These are phyloP conservation scores for Populus simonii DNA, from an alignment of 345 rosid species.

Conservation along the genomic window DNA sequence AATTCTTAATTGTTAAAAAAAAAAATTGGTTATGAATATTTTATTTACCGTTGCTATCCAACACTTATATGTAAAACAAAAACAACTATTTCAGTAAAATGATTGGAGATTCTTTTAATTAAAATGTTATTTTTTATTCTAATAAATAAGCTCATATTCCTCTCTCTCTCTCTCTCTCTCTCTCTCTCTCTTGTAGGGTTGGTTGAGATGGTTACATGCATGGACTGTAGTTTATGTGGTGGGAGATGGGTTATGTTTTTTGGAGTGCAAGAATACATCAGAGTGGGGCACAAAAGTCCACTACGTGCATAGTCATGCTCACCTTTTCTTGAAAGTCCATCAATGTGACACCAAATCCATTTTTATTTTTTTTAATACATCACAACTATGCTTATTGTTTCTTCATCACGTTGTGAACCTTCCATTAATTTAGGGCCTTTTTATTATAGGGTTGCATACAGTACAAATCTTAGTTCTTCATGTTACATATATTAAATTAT, in stretches of 20 bases:
- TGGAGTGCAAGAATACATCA: not conserved
- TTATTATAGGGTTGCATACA: not conserved
- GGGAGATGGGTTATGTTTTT: not conserved
- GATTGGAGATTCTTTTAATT: no score
- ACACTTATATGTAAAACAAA: no score
- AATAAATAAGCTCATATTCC: no score
- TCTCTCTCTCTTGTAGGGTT: not conserved
- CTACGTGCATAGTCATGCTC: not conserved
- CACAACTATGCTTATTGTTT: not conserved
- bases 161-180: no score
- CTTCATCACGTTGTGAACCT: not conserved
- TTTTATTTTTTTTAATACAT: not conserved
- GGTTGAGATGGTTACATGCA: conserved; percentile 4
- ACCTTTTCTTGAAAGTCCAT: not conserved
- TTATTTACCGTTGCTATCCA: no score
- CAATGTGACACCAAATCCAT: not conserved
- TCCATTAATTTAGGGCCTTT: not conserved
- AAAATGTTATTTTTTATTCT: no score
- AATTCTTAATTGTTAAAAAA: no score
- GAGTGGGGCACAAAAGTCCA: no score
- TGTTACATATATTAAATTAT: no score
- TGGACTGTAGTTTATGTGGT: not conserved
- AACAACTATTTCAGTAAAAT: no score
- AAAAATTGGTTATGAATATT: no score
- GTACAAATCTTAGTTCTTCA: no score